phyloP scores from a whole-genome alignment of 805 yeast genomes.

The Ogataea zsoltii region DNA sequence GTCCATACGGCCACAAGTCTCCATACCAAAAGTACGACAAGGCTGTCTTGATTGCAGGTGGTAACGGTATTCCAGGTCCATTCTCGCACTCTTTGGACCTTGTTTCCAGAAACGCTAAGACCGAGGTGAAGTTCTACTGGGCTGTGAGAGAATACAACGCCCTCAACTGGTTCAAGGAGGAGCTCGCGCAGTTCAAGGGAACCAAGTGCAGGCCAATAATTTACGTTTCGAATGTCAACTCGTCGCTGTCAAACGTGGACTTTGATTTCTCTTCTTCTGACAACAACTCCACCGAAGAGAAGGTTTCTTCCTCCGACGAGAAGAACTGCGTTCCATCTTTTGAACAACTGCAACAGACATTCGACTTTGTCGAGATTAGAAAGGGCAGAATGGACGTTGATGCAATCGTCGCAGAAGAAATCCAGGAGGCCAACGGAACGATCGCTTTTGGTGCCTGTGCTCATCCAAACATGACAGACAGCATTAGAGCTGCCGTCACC shows the following conservation, averaged over 20 bases:
- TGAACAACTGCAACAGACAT: conserved; percentile 24
- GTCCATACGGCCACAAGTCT: conserved; percentile 67
- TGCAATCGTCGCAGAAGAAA: conserved; percentile 38
- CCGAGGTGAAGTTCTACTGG: conserved; percentile 58
- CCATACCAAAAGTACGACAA: conserved; percentile 53
- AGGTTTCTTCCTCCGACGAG: conserved; percentile 18
- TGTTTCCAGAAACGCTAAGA: conserved; percentile 34
- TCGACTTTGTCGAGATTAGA: conserved; percentile 42
- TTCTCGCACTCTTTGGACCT: conserved; percentile 41
- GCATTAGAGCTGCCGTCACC: conserved; percentile 27
- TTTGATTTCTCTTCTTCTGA: conserved; percentile 12
- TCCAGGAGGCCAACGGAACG: conserved; percentile 39
- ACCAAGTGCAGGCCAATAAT: conserved; percentile 40
- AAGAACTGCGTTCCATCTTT: conserved; percentile 9
- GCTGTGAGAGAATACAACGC: conserved; percentile 53
- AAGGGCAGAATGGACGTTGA: conserved; percentile 45
- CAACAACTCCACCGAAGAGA: conserved; percentile 12
- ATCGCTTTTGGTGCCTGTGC: conserved; percentile 53
- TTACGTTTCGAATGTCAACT: conserved; percentile 41
- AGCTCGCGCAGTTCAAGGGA: conserved; percentile 36
- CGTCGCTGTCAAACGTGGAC: conserved; percentile 14
- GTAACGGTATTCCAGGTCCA: conserved; percentile 70
- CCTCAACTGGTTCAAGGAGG: conserved; percentile 51
- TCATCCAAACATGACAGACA: conserved; percentile 43
- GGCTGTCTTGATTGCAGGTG: conserved; percentile 67